phyloP scores from a whole-genome alignment of 768 basidiomycete species.

The Cystobasidiopsis lactophilus region DNA sequence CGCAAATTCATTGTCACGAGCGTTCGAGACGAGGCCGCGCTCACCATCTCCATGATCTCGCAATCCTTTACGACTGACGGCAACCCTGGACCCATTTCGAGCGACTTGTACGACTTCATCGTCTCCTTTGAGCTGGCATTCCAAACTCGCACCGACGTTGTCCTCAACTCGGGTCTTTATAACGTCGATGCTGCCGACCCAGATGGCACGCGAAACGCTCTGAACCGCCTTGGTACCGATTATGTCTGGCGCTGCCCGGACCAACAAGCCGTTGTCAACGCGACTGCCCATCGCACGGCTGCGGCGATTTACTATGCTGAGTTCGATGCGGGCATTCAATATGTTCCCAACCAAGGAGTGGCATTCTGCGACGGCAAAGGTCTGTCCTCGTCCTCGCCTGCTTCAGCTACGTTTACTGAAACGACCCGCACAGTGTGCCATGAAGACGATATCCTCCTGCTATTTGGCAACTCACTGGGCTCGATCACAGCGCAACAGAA shows the following conservation, averaged over 20 bases:
- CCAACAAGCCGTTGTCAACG: conserved; percentile 10
- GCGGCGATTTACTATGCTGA: neutral
- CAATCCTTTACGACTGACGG: conserved; percentile 26
- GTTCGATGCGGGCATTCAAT: conserved; percentile 3
- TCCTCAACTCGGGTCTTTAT: conserved; percentile 18
- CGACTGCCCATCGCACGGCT: neutral
- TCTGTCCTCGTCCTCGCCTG: neutral
- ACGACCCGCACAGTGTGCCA: neutral
- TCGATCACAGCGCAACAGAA: conserved; percentile 22
- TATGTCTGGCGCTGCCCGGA: conserved; percentile 10
- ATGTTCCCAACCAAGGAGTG: neutral
- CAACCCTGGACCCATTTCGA: conserved; percentile 28
- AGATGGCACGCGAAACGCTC: neutral
- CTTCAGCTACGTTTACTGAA: neutral
- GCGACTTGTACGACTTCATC: neutral
- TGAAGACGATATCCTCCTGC: conserved; percentile 8
- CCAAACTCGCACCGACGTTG: conserved; percentile 29
- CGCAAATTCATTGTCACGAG: conserved; percentile 40
- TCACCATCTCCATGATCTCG: conserved; percentile 28
- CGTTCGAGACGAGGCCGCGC: conserved; percentile 48
- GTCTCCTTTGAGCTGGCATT: conserved; percentile 29
- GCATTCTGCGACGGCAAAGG: neutral
- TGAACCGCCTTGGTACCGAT: conserved; percentile 12
- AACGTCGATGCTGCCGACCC: neutral
- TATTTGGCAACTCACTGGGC: neutral